These are phyloP conservation scores for Orbilia blumenaviensis DNA, from an alignment of 2,329 filamentous ascomycete genomes.

Conservation along the genomic window DNA sequence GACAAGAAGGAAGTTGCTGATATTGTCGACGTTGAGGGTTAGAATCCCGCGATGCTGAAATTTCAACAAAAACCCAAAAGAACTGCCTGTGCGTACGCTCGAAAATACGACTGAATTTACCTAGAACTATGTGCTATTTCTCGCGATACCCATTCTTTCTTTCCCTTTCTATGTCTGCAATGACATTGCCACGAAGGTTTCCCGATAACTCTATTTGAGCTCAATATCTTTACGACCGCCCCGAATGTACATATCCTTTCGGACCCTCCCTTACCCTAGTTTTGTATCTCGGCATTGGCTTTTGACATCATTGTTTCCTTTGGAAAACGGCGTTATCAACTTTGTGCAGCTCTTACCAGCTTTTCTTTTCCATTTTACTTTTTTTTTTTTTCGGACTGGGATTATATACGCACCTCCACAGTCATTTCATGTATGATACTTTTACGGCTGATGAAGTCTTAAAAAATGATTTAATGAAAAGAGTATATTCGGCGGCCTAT, in stretches of 20 bases:
- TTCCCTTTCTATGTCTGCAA: not conserved
- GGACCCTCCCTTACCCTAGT: not conserved
- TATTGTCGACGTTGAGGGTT: constrained; percentile 43
- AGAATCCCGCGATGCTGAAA: constrained; percentile 12
- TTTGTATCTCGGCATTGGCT: constrained; percentile 1
- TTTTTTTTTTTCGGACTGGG: not conserved
- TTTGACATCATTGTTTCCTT: not conserved
- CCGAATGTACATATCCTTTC: constrained; percentile 17
- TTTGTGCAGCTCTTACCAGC: not conserved
- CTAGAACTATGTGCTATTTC: not conserved
- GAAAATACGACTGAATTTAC: not conserved
- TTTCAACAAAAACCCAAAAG: not conserved
- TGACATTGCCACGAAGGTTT: not conserved
- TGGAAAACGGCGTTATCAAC: constrained; percentile 1
- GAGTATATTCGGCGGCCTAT: not conserved
- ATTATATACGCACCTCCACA: not conserved
- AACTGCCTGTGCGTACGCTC: not conserved
- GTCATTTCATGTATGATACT: constrained; percentile 27
- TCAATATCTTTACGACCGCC: not conserved
- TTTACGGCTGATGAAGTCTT: not conserved
- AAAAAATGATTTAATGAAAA: constrained; percentile 3
- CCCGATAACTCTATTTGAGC: not conserved
- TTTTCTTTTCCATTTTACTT: not conserved
- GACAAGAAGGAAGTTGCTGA: constrained; percentile 37
- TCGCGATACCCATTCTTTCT: constrained; percentile 13